Conservation (phyloP, 768 basidiomycete genomes). For the Lyophyllum atratum region DNA sequence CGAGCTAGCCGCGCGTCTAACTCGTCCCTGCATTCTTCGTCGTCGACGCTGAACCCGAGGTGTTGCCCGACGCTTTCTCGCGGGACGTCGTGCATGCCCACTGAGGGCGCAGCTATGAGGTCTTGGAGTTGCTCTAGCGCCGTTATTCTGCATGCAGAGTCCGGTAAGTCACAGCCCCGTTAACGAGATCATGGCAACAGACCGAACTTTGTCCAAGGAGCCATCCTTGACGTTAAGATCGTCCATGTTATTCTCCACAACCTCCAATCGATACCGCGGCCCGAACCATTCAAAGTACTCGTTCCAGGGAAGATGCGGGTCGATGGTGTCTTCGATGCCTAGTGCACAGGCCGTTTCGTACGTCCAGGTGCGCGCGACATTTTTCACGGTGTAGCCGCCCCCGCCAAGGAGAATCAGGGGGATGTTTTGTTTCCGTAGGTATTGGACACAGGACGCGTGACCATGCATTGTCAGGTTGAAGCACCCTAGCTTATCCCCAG, state of each 20-base stretch:
- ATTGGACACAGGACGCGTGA: constrained; percentile 91
- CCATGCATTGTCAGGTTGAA: constrained; percentile 97
- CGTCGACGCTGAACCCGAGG: constrained; percentile 54
- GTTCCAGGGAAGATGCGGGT: constrained; percentile 81
- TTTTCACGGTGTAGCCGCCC: constrained; percentile 96
- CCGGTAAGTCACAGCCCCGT: not conserved
- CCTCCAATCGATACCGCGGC: constrained; percentile 90
- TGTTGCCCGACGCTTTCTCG: constrained; percentile 65
- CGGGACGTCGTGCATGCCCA: constrained; percentile 84
- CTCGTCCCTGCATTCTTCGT: constrained; percentile 57
- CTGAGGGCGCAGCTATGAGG: constrained; percentile 67
- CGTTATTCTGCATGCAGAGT: constrained; percentile 24
- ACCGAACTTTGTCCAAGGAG: constrained; percentile 82
- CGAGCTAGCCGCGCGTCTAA: constrained; percentile 70
- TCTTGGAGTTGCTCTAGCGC: constrained; percentile 47
- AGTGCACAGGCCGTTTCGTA: constrained; percentile 96
- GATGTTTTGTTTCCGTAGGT: constrained; percentile 78
- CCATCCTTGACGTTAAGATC: constrained; percentile 84
- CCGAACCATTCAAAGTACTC: constrained; percentile 98
- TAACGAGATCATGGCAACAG: constrained; percentile 22
- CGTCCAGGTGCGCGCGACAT: constrained; percentile 93
- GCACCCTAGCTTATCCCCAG: constrained; percentile 93
- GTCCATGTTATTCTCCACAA: constrained; percentile 91
- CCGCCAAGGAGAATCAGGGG: constrained; percentile 93
- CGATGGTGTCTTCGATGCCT: constrained; percentile 79